phyloP scores from a whole-genome alignment of 2,329 filamentous ascomycete genomes.

The Aspergillus spinulosporus region DNA sequence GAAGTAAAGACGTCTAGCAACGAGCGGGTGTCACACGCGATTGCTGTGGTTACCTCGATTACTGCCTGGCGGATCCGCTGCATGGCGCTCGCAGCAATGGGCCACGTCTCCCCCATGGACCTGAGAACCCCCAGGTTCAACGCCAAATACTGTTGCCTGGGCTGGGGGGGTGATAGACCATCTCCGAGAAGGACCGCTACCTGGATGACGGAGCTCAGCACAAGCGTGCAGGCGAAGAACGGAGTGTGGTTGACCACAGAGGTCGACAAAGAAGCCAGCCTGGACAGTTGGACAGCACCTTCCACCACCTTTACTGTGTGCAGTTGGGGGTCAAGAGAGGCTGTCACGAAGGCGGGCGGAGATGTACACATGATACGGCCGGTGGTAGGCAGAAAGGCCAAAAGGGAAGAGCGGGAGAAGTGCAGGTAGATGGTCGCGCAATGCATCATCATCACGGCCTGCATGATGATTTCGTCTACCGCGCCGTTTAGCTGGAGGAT shows the following conservation, averaged over 20 bases:
- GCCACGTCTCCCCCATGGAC: slow-evolving; percentile 10
- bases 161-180: not conserved
- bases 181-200: slow-evolving; percentile 6
- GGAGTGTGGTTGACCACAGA: slow-evolving; percentile 5
- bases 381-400: slow-evolving; percentile 7
- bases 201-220: slow-evolving; percentile 14
- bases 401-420: slow-evolving; percentile 8
- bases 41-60: too few relatives aligned
- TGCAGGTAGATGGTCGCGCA: slow-evolving; percentile 16
- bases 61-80: not conserved
- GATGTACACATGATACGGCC: slow-evolving; percentile 2
- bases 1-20: too few relatives aligned
- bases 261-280: slow-evolving; percentile 5
- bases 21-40: too few relatives aligned
- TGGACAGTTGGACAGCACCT: not conserved
- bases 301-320: not conserved
- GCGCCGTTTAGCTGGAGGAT: not conserved
- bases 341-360: not conserved
- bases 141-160: not conserved
- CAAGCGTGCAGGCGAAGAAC: slow-evolving; percentile 12
- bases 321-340: not conserved
- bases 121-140: slow-evolving; percentile 12
- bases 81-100: slow-evolving; percentile 2
- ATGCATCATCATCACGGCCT: slow-evolving; percentile 14
- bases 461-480: slow-evolving; percentile 7